Evolutionary conservation across 306 rosid genomes (phyloP), one percentile per base, ranked within the genome.

Genomic region (Quercus dentata): DNA sequence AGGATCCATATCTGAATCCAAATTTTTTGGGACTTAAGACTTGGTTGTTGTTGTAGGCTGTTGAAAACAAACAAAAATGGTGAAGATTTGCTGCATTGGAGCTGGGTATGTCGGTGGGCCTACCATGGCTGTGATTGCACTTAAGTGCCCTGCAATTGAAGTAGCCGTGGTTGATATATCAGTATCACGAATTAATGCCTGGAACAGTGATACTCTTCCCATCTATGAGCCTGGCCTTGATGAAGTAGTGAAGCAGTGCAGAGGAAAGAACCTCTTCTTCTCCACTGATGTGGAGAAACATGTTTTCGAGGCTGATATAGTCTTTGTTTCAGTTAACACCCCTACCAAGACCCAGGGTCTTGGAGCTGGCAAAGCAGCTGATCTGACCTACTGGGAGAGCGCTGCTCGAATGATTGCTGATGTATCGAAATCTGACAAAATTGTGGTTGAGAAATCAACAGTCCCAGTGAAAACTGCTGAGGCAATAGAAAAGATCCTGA

Each of bases 61-160:
- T 46, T 68, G 78, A 75, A 56, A 67, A 62, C 25, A 64, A 77
- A 14, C 55, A 55, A 86, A 86, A 83, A 94, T 94, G 98, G 98
- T 94, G 88, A 94, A 92, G 90, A 92, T 94, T 83, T 94, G 98
- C 62, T 94, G 98, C 84, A 91, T 94, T 78, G 98, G 98, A 46
- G 98, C 98, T 28, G 98, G 98, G 33, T 94, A 94, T 76, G 98
- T 94, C 0, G 98, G 98, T 65, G 98, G 98, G 27, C 98, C 98
- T 33, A 94, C 98, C 81, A 92, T 94, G 98, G 98, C 98, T 21
- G 97, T 94, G 83, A 94, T 90, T 82, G 91, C 94, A 20, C 68
- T 88, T 30, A 90, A 90, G 81, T 90, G 94, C 78, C 94, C 94
- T 12, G 82, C 86, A 71, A 79, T 88, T 1, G 85, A 86, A 80